Evolutionary conservation across 1,284 basidiomycete species (phyloP), one percentile per base, ranked within the genome.

Genomic region (Ustilago vetiveriae): DNA sequence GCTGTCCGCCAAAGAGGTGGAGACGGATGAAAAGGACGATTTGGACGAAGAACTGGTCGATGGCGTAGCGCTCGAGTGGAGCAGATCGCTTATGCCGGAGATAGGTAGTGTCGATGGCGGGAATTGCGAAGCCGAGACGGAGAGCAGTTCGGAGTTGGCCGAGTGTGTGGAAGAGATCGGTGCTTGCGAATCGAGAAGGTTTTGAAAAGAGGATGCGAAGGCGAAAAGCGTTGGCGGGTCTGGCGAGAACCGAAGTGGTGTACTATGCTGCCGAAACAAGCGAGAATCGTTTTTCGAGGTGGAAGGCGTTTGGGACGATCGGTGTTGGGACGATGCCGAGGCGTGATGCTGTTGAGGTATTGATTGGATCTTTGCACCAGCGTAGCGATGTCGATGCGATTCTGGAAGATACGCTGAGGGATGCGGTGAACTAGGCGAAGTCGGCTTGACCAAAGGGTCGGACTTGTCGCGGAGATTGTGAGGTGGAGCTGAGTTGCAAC

Each of bases 101-200:
- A 55, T 64, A 6, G 66, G 66, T 2, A 69, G 44, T 2, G 55
- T 69, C 7, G 66, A 69, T 3, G 66, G 59, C 26, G 66, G 66
- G 17, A 58, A 62, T 11, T 43, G 23, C 3, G 55, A 63, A 6
- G 43, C 14, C 9, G 66, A 54, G 30, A 64, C 41, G n/a, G 66
- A 69, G 43, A 69, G 55, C 4, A 64, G 59, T 23, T 69, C 66
- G 0, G 66, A 69, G 41, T 49, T 58, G 10, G 55, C 66, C 1
- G 66, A 69, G 32, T 69, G 66, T 9, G 59, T 69, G 3, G 54
- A 54, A 1, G 59, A 54, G 47, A 48, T 23, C 37, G 47, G 51
- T n/a, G 66, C 59, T 32, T 69, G 66, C 7, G 66, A 55, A 48
- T 69, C 53, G 46, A 69, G 42, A 1, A 69, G 55, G 1, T 55